These are phyloP conservation scores for Chamaecrista fasciculata DNA, from an alignment of 306 rosid genomes.

Conservation along the genomic window DNA sequence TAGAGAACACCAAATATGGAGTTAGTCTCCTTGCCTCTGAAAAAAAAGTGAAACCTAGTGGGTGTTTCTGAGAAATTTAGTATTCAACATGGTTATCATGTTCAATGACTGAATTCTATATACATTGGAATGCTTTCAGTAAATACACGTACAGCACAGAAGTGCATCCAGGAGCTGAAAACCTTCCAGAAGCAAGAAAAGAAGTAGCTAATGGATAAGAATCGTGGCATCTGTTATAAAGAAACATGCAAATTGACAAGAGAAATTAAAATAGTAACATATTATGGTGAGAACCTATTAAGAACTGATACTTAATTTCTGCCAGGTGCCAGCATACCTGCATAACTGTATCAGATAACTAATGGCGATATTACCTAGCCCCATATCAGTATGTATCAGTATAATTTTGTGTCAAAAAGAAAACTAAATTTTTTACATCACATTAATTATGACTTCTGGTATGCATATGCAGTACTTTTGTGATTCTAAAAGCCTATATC, in stretches of 20 bases:
- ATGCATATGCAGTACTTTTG: background rate
- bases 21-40: too few relatives aligned
- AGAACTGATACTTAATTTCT: background rate
- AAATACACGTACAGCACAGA: slow-evolving; percentile 69
- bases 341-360: background rate
- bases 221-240: background rate
- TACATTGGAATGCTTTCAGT: slow-evolving; percentile 86
- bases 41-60: background rate
- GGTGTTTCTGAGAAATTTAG: background rate
- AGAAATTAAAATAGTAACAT: background rate
- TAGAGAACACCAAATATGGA: background rate
- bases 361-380: background rate
- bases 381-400: background rate
- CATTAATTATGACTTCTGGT: background rate
- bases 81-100: background rate
- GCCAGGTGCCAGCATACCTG: background rate
- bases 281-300: background rate
- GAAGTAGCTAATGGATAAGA: slow-evolving; percentile 4
- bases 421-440: too few relatives aligned
- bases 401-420: background rate
- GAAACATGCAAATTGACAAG: background rate
- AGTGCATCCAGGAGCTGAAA: slow-evolving; percentile 94
- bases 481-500: too few relatives aligned
- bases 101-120: slow-evolving; percentile 30
- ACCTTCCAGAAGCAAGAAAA: slow-evolving; percentile 51